Evolutionary conservation across 108 stramenopile species (phyloP).

Genomic region (Fragilaria radians): DNA sequence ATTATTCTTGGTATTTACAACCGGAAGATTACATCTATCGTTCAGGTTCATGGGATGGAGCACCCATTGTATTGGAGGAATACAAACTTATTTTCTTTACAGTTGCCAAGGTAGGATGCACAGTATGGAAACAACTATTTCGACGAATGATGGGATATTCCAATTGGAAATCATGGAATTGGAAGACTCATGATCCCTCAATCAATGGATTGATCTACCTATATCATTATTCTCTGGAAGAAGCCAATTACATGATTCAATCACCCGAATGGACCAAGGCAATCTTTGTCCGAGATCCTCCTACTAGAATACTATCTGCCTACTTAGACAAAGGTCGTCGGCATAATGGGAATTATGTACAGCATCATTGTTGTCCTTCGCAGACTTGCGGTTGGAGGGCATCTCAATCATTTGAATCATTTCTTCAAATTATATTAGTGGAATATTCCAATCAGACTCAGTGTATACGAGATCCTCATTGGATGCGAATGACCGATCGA

Average conservation of each 20-base stretch:
- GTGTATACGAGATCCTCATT: background rate
- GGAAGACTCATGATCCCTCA: constrained; percentile 10
- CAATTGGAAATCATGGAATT: constrained; percentile 14
- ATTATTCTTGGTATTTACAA: background rate
- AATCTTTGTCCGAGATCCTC: constrained; percentile 30
- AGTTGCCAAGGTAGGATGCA: constrained; percentile 36
- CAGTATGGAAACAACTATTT: constrained; percentile 42
- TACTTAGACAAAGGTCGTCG: constrained; percentile 8
- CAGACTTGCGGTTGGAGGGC: background rate
- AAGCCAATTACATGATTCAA: constrained; percentile 24
- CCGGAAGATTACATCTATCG: constrained; percentile 2
- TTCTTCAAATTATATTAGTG: background rate
- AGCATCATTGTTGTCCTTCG: background rate
- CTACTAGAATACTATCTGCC: constrained; percentile 14
- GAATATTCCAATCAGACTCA: background rate
- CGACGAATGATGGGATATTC: constrained; percentile 42
- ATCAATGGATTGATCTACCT: constrained; percentile 38
- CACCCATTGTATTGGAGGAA: constrained; percentile 37
- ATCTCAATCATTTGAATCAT: background rate
- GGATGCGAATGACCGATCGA: constrained; percentile 1
- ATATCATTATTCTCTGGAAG: constrained; percentile 15
- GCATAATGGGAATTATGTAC: background rate
- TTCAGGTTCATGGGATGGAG: constrained; percentile 1
- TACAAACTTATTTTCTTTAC: constrained; percentile 57
- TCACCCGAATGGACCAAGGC: constrained; percentile 40